These are phyloP conservation scores for Kodamaea derodonti DNA, from an alignment of 1,139 yeast genomes.

Conservation along the genomic window DNA sequence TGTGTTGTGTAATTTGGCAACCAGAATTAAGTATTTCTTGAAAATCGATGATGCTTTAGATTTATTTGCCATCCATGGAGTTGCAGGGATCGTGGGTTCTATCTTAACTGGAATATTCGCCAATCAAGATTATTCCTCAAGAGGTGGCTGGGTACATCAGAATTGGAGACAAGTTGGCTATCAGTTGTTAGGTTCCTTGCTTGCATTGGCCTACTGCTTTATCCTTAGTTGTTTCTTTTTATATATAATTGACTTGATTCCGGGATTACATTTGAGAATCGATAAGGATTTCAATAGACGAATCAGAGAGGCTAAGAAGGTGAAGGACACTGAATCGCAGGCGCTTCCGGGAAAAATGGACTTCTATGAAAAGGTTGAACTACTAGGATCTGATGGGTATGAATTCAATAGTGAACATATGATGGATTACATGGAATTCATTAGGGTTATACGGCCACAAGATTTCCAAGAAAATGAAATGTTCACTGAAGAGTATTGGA, in stretches of 20 bases:
- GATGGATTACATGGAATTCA: constrained; percentile 46
- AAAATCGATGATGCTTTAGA: constrained; percentile 44
- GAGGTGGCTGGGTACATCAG: constrained; percentile 50
- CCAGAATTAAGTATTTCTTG: constrained; percentile 39
- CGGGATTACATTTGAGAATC: constrained; percentile 46
- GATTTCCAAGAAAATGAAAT: constrained; percentile 29
- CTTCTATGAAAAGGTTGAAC: constrained; percentile 32
- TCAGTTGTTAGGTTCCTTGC: constrained; percentile 43
- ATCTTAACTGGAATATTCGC: constrained; percentile 43
- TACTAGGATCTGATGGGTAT: constrained; percentile 47
- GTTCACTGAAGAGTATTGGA: constrained; percentile 8
- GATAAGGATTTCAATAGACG: constrained; percentile 39
- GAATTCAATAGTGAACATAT: constrained; percentile 53
- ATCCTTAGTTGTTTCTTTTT: constrained; percentile 34
- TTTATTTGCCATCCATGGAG: constrained; percentile 44
- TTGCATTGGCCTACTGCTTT: constrained; percentile 39
- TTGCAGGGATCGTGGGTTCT: constrained; percentile 43
- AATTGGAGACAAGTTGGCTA: constrained; percentile 47
- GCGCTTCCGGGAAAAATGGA: constrained; percentile 14
- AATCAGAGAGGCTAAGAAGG: constrained; percentile 17
- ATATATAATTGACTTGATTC: constrained; percentile 40
- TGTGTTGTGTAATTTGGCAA: constrained; percentile 32
- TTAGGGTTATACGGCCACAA: constrained; percentile 38
- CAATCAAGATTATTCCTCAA: constrained; percentile 25
- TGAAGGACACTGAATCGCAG: constrained; percentile 20